Percentiles rank a stretch among this genome's conserved stretches.
phyloP scores from a whole-genome alignment of 1,284 basidiomycete genomes.

The Wolfiporia cocos region DNA sequence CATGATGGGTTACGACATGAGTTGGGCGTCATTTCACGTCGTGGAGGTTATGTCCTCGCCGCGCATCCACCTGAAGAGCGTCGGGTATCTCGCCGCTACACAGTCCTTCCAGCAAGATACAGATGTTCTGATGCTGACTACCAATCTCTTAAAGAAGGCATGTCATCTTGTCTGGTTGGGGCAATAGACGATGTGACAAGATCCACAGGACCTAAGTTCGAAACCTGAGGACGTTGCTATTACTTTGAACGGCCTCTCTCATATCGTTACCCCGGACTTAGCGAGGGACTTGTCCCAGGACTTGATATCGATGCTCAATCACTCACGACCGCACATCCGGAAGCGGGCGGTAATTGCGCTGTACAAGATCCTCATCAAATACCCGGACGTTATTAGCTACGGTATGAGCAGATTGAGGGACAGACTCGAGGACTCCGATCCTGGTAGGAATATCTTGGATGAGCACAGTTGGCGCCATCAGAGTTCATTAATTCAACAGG shows the following conservation, averaged over 20 bases:
- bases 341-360: constrained; percentile 86
- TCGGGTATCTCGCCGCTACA: constrained; percentile 92
- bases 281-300: constrained; percentile 88
- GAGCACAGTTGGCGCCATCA: background rate
- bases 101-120: constrained; percentile 94
- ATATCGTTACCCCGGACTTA: constrained; percentile 85
- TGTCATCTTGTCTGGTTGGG: constrained; percentile 15
- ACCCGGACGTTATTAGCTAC: constrained; percentile 69
- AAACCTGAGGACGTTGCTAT: constrained; percentile 72
- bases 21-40: constrained; percentile 90
- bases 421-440: constrained; percentile 82
- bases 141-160: constrained; percentile 97
- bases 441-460: constrained; percentile 39
- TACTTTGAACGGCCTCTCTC: constrained; percentile 83
- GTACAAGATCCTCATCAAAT: constrained; percentile 73
- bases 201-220: constrained; percentile 75
- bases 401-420: constrained; percentile 75
- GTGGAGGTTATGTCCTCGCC: constrained; percentile 97
- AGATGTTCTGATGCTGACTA: constrained; percentile 96
- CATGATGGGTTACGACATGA: constrained; percentile 91
- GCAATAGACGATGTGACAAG: background rate
- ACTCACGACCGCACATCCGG: constrained; percentile 83
- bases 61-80: constrained; percentile 87
- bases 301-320: constrained; percentile 84
- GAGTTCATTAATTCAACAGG: constrained; percentile 36